Base-by-base conservation (phyloP, 805 yeast genomes). In the Brettanomyces naardenensis region DNA sequence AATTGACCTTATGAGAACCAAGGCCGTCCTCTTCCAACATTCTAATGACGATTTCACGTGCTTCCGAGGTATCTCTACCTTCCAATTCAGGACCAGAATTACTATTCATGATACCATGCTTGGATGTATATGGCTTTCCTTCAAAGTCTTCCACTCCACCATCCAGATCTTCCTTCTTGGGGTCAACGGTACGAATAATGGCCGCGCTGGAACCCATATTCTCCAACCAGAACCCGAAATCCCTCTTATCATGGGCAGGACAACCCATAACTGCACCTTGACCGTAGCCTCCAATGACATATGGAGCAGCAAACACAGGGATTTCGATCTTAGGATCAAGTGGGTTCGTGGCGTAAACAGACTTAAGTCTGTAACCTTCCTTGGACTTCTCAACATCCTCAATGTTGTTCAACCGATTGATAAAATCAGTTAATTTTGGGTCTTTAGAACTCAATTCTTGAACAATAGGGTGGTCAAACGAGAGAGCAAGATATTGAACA, bases 261-360 rank as follows among this genome's bases (percentile, higher is more conserved):
- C 94, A 86, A 1, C 98, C 98, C 97, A 92, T 90, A 0, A 90
- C 97, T 1, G 95, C 95, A 28, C 96, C 95, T 40, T 76, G 76
- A 1, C 97, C 97, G 53, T 90, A 90, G 3, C 72, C 63, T 4
- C 83, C 78, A 26, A 90, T 55, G 1, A 90, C 97, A 57, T 89
- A 92, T 0, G 96, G 95, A 0, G 97, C 96, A 2, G 72, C 89
- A 62, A 73, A 92, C 0, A 90, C 76, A 0, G 97, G 97, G 4
- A 90, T 41, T 22, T 60, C 47, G 1, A 55, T 38, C 3, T 58
- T 53, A 1, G 64, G 55, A 25, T 61, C 59, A 2, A 89, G 58
- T 1, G 98, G 98, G 42, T 84, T 69, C 0, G 63, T 47, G 0
- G 73, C 78, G 21, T 52, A 54, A 1, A 78, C 35, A 2, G 55